Conservation (phyloP, 345 rosid genomes). For the Dimocarpus longan region DNA sequence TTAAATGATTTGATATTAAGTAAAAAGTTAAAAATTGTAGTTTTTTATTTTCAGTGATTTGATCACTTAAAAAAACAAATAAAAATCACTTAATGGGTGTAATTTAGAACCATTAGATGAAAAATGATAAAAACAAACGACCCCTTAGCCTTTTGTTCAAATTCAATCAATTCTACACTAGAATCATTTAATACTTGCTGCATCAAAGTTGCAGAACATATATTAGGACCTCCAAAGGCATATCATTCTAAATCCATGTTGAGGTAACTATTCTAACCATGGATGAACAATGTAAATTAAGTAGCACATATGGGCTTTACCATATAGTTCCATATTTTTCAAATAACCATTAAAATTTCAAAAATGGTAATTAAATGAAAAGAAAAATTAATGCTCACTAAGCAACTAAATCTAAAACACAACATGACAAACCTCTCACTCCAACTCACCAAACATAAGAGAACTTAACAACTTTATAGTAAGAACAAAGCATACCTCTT, state of each 20-base stretch:
- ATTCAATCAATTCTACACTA: background rate
- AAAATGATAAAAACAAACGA: no score
- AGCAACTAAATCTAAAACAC: background rate
- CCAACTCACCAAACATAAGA: conserved; percentile 8
- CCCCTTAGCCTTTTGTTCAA: no score
- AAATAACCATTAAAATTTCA: background rate
- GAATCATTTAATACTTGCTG: background rate
- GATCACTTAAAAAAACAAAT: no score
- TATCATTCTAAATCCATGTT: background rate
- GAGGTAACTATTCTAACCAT: background rate
- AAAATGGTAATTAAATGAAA: background rate
- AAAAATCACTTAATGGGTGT: no score
- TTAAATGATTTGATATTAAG: no score
- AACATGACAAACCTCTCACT: background rate
- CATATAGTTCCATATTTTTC: background rate
- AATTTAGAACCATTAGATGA: no score
- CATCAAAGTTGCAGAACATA: background rate
- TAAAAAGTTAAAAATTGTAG: no score
- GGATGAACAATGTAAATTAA: background rate
- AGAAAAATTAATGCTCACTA: background rate
- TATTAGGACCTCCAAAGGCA: background rate
- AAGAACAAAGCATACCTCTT: conserved; percentile 59
- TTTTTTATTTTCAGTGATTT: no score
- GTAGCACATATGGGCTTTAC: background rate
- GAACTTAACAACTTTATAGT: background rate